phyloP scores from a whole-genome alignment of 2,329 filamentous ascomycete genomes.

The Paecilomyces sp. region DNA sequence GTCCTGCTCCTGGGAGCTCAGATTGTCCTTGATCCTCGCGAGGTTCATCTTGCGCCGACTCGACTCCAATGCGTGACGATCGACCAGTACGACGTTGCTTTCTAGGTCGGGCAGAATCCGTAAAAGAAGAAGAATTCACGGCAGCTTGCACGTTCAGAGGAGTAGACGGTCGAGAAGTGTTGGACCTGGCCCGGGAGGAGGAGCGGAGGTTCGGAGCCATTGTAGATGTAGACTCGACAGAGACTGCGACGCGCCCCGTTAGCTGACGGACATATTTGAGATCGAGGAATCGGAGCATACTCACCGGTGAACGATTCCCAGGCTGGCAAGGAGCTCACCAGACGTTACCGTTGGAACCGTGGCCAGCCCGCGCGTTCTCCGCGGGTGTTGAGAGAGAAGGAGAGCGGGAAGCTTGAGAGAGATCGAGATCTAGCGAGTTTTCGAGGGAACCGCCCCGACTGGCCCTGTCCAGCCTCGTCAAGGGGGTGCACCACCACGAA shows the following conservation, averaged over 20 bases:
- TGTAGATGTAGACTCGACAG: constrained; percentile 4
- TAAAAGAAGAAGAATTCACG: constrained; percentile 15
- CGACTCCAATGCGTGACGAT: constrained; percentile 17
- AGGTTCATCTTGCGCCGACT: constrained; percentile 11
- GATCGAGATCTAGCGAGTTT: constrained; percentile 15
- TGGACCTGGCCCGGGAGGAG: constrained; percentile 21
- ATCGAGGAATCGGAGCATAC: constrained; percentile 7
- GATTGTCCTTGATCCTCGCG: constrained; percentile 10
- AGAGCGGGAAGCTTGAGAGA: constrained; percentile 17
- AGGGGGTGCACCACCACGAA: constrained; percentile 13
- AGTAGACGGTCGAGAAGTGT: constrained; percentile 25
- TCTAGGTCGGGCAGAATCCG: constrained; percentile 21
- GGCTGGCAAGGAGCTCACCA: constrained; percentile 20
- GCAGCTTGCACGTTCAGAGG: constrained; percentile 15
- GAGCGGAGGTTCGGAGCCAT: constrained; percentile 31
- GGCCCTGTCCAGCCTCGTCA: constrained; percentile 10
- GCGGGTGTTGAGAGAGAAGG: constrained; percentile 18
- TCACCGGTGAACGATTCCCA: constrained; percentile 16
- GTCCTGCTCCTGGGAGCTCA: constrained; percentile 6
- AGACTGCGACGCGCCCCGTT: constrained; percentile 11
- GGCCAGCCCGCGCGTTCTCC: constrained; percentile 23
- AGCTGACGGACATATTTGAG: constrained; percentile 10
- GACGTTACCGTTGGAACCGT: constrained; percentile 23
- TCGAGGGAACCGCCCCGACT: constrained; percentile 19
- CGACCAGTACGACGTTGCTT: constrained; percentile 26